These are phyloP conservation scores for Mrakia gelida DNA, from an alignment of 768 basidiomycete genomes.

Conservation along the genomic window DNA sequence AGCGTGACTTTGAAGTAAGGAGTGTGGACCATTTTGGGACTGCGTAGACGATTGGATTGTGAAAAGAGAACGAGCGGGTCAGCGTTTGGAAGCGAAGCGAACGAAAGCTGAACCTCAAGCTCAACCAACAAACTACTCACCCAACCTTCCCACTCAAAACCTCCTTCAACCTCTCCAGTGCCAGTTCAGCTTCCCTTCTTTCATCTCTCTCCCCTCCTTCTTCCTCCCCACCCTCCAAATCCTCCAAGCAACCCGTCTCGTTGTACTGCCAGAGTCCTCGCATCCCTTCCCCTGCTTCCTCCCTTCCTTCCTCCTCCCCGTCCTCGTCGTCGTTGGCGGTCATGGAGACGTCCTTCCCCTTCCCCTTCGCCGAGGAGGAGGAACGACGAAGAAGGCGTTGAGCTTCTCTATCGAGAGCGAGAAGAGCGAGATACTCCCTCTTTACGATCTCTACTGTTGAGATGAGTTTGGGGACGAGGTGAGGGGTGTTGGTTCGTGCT, in stretches of 20 bases:
- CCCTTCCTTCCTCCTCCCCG: neutral
- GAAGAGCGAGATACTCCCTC: slow-evolving; percentile 18
- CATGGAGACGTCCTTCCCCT: neutral
- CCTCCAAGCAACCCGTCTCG: slow-evolving; percentile 22
- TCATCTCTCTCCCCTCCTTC: neutral
- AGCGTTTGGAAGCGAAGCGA: neutral
- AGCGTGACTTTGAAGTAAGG: slow-evolving; percentile 31
- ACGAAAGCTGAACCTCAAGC: neutral
- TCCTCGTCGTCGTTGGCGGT: neutral
- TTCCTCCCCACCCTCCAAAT: no score
- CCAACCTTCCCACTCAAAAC: slow-evolving; percentile 24
- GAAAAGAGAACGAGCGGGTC: no score
- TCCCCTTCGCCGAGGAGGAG: neutral
- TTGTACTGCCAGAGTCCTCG: slow-evolving; percentile 30
- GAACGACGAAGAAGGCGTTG: neutral
- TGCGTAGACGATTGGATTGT: no score
- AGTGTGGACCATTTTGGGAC: slow-evolving; percentile 27
- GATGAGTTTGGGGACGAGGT: slow-evolving; percentile 26
- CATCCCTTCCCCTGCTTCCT: neutral
- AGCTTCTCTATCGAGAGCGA: neutral
- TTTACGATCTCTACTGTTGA: slow-evolving; percentile 24
- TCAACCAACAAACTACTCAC: slow-evolving; percentile 17
- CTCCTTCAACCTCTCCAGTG: slow-evolving; percentile 21
- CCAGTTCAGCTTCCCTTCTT: slow-evolving; percentile 13
- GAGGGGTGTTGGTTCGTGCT: neutral